These are phyloP conservation scores for Scheffersomyces insectosa DNA, from an alignment of 1,139 yeast genomes.

Conservation along the genomic window DNA sequence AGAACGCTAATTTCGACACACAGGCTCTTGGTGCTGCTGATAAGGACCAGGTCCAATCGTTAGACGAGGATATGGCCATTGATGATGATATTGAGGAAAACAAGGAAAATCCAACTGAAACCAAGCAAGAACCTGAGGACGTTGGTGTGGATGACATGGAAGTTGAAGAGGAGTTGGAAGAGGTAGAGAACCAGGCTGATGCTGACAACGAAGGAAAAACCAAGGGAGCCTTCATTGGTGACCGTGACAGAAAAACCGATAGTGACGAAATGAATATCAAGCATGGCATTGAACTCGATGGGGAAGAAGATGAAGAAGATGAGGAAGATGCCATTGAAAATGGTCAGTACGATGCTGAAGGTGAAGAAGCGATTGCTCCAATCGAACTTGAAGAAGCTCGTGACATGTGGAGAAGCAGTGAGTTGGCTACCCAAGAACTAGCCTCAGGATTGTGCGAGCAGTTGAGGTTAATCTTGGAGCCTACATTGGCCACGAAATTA, in stretches of 20 bases:
- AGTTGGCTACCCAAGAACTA: conserved; percentile 78
- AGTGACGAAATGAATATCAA: conserved; percentile 21
- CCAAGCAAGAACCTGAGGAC: conserved; percentile 18
- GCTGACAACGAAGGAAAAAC: conserved; percentile 52
- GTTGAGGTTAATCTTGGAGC: conserved; percentile 87
- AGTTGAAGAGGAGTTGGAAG: conserved; percentile 23
- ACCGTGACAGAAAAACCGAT: conserved; percentile 36
- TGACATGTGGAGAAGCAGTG: conserved; percentile 80
- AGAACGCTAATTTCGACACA: conserved; percentile 69
- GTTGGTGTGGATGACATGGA: conserved; percentile 21
- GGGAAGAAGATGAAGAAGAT: conserved; percentile 30
- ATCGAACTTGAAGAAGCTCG: conserved; percentile 67
- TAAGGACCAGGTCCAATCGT: conserved; percentile 72
- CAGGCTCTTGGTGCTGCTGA: conserved; percentile 94
- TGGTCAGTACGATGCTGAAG: conserved; percentile 21
- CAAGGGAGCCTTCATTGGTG: conserved; percentile 55
- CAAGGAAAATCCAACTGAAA: conserved; percentile 24
- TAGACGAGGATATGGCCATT: conserved; percentile 84
- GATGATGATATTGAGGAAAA: conserved; percentile 55
- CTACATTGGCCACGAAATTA: conserved; percentile 90
- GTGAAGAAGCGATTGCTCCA: conserved; percentile 34
- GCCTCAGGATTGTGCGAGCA: conserved; percentile 92
- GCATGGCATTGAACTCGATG: conserved; percentile 29
- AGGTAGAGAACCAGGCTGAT: conserved; percentile 17
- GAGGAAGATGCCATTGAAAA: conserved; percentile 30